A percentile compares a stretch with the other conserved stretches of the same genome.
Conservation (phyloP, 352 stramenopile genomes). For the Phytophthora nicotianae region DNA sequence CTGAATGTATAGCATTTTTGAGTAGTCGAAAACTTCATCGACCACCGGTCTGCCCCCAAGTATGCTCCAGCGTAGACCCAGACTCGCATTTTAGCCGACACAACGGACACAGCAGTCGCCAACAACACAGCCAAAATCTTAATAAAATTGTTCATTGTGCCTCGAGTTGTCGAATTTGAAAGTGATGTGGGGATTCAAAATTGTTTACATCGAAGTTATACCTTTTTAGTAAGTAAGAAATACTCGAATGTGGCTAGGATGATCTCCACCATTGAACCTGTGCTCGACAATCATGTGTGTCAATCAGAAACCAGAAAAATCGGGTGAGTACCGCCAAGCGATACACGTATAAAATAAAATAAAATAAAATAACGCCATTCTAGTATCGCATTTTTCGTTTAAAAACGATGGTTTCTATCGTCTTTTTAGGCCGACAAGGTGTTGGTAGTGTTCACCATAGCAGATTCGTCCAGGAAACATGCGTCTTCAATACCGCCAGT, state of each 20-base stretch:
- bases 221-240: background rate
- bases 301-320: too few species aligned
- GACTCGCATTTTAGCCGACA: constrained; percentile 15
- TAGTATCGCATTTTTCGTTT: too few species aligned
- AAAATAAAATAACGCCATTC: too few species aligned
- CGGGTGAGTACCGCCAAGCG: background rate
- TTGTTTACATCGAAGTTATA: too few species aligned
- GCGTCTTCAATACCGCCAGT: constrained; percentile 11
- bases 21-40: constrained; percentile 21
- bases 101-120: background rate
- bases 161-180: background rate
- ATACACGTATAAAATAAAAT: too few species aligned
- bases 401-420: too few species aligned
- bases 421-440: background rate
- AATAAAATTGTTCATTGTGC: background rate
- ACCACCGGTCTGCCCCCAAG: constrained; percentile 2
- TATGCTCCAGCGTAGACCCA: constrained; percentile 16
- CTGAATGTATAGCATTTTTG: constrained; percentile 34
- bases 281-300: background rate
- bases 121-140: background rate
- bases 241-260: background rate
- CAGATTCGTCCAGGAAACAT: constrained; percentile 2
- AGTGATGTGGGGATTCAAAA: too few species aligned
- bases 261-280: background rate
- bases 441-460: background rate